Evolutionary conservation across 371 early-diverging fungal genomes (phyloP).

Genomic region (Syncephalastrum contaminatum): DNA sequence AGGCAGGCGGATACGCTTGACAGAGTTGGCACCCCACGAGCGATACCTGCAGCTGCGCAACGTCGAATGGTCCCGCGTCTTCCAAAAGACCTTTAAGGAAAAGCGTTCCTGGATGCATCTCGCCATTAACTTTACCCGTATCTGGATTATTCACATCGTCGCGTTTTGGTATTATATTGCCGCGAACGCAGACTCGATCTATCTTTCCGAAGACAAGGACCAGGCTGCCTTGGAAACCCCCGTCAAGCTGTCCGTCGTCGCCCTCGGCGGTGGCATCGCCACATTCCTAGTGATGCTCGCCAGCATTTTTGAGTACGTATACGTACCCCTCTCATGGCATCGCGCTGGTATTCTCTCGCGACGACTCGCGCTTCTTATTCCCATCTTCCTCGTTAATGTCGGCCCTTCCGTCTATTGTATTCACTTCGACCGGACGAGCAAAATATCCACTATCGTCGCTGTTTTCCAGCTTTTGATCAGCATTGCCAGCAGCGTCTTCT

Average conservation of each 20-base stretch:
- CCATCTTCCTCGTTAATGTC: constrained; percentile 59
- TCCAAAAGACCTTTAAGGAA: constrained; percentile 84
- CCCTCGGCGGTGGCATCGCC: constrained; percentile 71
- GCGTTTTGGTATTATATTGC: constrained; percentile 80
- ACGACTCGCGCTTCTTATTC: constrained; percentile 57
- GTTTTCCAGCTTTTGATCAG: constrained; percentile 67
- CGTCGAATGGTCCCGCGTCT: constrained; percentile 69
- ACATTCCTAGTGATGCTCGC: constrained; percentile 66
- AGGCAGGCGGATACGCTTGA: constrained; percentile 47
- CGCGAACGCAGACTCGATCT: constrained; percentile 66
- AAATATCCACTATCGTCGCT: constrained; percentile 49
- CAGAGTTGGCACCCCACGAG: constrained; percentile 55
- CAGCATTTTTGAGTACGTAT: constrained; percentile 66
- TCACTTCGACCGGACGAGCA: constrained; percentile 39
- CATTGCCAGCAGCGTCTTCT: constrained; percentile 59
- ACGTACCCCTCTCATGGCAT: constrained; percentile 61
- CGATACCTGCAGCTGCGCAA: constrained; percentile 61
- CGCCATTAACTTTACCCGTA: constrained; percentile 78
- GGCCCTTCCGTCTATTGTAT: constrained; percentile 68
- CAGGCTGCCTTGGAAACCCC: constrained; percentile 36
- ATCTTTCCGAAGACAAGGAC: constrained; percentile 26
- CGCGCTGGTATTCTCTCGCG: constrained; percentile 60
- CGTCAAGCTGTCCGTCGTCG: constrained; percentile 59
- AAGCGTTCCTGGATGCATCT: constrained; percentile 81
- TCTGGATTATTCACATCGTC: constrained; percentile 83